Evolutionary conservation across 2,329 filamentous ascomycete genomes (phyloP), one percentile per base, ranked within the genome.

Genomic region (Aspergillus pseudonomiae): DNA sequence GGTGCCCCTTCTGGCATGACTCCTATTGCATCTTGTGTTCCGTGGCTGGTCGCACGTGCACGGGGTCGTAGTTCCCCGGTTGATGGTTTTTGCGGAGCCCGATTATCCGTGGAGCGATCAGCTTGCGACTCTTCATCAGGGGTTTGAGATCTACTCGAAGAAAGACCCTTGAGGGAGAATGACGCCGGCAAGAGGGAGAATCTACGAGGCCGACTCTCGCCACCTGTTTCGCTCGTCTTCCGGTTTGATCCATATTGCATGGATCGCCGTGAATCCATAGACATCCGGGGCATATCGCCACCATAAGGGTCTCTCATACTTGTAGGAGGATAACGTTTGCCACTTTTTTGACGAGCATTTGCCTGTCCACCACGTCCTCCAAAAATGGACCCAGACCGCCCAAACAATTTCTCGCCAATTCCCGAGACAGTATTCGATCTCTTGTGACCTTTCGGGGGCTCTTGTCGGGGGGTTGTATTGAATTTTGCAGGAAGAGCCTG

Each of bases 391-490:
- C 90, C 91, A 68, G 89, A 92, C 65, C 94, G 89, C 48, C 93
- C 92, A 78, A 97, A 91, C 41, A 97, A 82, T 79, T 91, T 95
- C 71, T 92, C 92, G 59, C 92, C 89, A 63, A 97, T 87, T 78
- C 87, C 93, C 74, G 88, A 93, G 81, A 92, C 92, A 67, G 91
- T 91, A 80, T 87, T 89, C 30, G 89, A 92, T 74, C 88, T 83
- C 76, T 88, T 89, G 80, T 92, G 91, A 39, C 78, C 77, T 65
- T 79, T 77, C 57, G 81, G 76, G 11, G 80, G 75, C 45, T 79
- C 80, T 65, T 81, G 78, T 26, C 82, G 80, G 58, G 86, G 84
- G 36, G 87, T 85, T 39, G 82, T 78, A 59, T 85, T 83, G 70
- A 89, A 88, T 63, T 90, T 71, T 81, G 78, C 62, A 83, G 86